Evolutionary conservation across 1,139 yeast species (phyloP).

Genomic region (Candida neerlandica): DNA sequence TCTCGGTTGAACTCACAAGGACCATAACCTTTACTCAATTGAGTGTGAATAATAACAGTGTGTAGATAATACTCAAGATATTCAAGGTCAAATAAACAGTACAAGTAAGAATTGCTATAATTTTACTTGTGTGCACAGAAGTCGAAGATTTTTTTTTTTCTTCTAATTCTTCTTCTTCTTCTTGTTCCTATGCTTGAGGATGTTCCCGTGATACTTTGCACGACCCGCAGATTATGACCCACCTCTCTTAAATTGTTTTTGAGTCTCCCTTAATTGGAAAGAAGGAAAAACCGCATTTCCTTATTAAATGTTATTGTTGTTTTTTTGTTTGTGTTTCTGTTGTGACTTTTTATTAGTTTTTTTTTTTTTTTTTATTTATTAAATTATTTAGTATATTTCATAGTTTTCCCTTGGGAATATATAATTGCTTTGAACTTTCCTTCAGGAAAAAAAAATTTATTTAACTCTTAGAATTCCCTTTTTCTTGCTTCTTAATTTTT

Average conservation of each 20-base stretch:
- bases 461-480: background rate
- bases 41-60: background rate
- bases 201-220: background rate
- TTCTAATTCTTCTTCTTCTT: background rate
- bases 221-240: background rate
- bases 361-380: no score
- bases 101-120: no score
- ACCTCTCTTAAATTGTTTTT: background rate
- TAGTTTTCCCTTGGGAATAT: background rate
- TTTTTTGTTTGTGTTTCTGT: no score
- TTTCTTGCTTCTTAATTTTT: background rate
- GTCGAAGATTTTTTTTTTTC: background rate
- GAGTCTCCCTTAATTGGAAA: conserved; percentile 4
- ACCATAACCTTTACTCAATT: conserved; percentile 3
- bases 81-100: no score
- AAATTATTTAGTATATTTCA: background rate
- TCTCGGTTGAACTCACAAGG: background rate
- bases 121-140: no score
- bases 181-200: no score
- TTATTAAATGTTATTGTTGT: conserved; percentile 1
- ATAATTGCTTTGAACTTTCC: conserved; percentile 9
- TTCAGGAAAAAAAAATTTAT: background rate
- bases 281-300: background rate
- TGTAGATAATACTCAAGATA: no score
- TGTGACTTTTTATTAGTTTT: conserved; percentile 4